Evolutionary conservation across 2,329 filamentous ascomycete genomes (phyloP), one percentile per base, ranked within the genome.

Genomic region (Dothidotthia symphoricarpi): DNA sequence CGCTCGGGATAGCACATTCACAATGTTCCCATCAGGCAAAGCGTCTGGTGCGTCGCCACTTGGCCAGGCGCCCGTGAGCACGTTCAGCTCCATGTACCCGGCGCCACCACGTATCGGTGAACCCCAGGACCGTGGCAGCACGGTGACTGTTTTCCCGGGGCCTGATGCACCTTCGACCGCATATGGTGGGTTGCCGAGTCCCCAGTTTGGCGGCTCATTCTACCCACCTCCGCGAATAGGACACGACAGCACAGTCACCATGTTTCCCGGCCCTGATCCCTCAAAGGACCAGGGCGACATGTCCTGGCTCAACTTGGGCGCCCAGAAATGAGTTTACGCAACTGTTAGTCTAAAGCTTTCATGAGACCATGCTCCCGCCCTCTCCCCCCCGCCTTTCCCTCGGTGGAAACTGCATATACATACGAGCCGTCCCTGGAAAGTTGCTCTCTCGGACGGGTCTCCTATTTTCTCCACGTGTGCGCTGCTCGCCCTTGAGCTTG

Each of bases 291-390:
- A 55, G 35, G 48, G 56, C 19, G 86, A 89, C 63, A 86, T 89
- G 83, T 87, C 83, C 67, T 90, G 86, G 86, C 68, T 90, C 47
- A 88, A 89, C 57, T 73, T 89, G 13, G 82, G 81, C 31, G 76
- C 57, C 29, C 57, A 53, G 27, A 57, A 55, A 47, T 47, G 39
- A 37, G 24, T 13, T 11, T 29, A 14, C 19, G 32, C 36, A 34
- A 34, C 10, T 13, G 24, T 28, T 41, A 35, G 34, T 30, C 22
- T 8, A 35, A 14, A 7, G 13, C 37, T 38, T 37, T 36, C 30
- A 37, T 30, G 28, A 14, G n/a, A 15, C 27, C 30, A 19, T 38
- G 29, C 35, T 25, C 32, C 36, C 24, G 24, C 31, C 17, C 29
- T 25, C 25, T 28, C 38, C 36, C 28, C 9, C 19, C n/a, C n/a